A percentile compares a stretch with the other conserved stretches of the same genome.
Conservation (phyloP, 2,329 filamentous ascomycete genomes). For the Colletotrichum kahawae region DNA sequence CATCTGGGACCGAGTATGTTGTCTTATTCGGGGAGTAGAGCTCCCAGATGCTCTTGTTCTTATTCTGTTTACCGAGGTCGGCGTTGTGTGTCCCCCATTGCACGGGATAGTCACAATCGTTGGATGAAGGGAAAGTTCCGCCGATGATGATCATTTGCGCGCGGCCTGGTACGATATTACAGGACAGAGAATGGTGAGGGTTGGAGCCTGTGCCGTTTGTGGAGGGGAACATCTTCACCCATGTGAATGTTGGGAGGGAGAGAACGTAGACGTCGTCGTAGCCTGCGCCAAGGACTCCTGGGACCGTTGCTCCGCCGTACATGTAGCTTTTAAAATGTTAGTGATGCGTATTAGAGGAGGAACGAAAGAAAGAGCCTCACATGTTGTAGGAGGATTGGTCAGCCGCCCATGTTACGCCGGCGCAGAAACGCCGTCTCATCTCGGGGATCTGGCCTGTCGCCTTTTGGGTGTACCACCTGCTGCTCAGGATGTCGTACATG, state of each 20-base stretch:
- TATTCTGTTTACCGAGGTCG: slow-evolving; percentile 56
- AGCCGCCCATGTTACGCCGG: slow-evolving; percentile 62
- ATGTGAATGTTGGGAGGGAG: slow-evolving; percentile 66
- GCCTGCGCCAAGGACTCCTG: slow-evolving; percentile 45
- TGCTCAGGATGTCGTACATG: slow-evolving; percentile 64
- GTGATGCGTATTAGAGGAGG: not conserved
- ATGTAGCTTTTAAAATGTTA: slow-evolving; percentile 52
- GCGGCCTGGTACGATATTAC: slow-evolving; percentile 57
- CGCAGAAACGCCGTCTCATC: slow-evolving; percentile 63
- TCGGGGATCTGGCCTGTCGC: slow-evolving; percentile 58
- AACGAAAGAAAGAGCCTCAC: slow-evolving; percentile 42
- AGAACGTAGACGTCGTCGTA: slow-evolving; percentile 69
- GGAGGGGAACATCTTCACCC: slow-evolving; percentile 61
- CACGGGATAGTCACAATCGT: slow-evolving; percentile 56
- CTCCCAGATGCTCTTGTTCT: slow-evolving; percentile 53
- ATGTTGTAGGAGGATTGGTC: slow-evolving; percentile 70
- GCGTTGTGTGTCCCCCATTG: slow-evolving; percentile 62
- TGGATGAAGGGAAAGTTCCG: slow-evolving; percentile 56
- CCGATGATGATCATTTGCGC: slow-evolving; percentile 69
- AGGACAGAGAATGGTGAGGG: slow-evolving; percentile 61
- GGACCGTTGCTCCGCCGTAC: slow-evolving; percentile 62
- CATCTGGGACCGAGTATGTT: slow-evolving; percentile 58
- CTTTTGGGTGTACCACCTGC: slow-evolving; percentile 64
- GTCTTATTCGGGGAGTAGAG: slow-evolving; percentile 54
- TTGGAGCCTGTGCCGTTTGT: slow-evolving; percentile 41